A percentile compares a stretch with the other conserved stretches of the same genome.
Conservation (phyloP, 805 yeast genomes). For the Lipomyces sp. region DNA sequence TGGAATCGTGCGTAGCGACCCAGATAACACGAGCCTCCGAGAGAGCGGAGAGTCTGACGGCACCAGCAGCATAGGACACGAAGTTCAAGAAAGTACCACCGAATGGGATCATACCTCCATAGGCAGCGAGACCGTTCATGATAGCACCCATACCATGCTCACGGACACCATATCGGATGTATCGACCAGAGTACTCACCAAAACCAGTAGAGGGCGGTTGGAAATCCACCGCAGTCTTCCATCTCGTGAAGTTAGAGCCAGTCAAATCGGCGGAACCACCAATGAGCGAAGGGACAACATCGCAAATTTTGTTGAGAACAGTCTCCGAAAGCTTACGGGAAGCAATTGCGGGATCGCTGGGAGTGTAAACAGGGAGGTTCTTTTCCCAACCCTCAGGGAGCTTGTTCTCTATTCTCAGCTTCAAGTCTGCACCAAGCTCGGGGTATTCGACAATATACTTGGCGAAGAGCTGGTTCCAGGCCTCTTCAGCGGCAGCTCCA, state of each 20-base stretch:
- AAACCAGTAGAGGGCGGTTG: slow-evolving; percentile 80
- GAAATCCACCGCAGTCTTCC: slow-evolving; percentile 84
- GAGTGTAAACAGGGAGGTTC: slow-evolving; percentile 75
- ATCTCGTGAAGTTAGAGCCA: slow-evolving; percentile 93
- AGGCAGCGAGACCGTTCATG: slow-evolving; percentile 95
- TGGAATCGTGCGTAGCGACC: slow-evolving; percentile 63
- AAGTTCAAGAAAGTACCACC: slow-evolving; percentile 99
- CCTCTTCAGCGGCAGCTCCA: slow-evolving; percentile 69
- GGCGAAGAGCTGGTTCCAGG: slow-evolving; percentile 72
- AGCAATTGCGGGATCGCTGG: slow-evolving; percentile 82
- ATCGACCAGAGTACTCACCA: slow-evolving; percentile 90
- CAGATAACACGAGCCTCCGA: slow-evolving; percentile 54
- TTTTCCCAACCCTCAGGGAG: slow-evolving; percentile 84
- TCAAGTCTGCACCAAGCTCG: slow-evolving; percentile 73
- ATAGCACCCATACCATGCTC: slow-evolving; percentile 99
- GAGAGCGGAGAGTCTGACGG: slow-evolving; percentile 56
- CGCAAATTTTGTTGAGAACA: slow-evolving; percentile 66
- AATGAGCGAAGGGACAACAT: slow-evolving; percentile 79
- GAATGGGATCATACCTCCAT: slow-evolving; percentile 80
- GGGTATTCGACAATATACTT: slow-evolving; percentile 73
- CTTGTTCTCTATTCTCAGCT: slow-evolving; percentile 75
- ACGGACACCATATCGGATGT: slow-evolving; percentile 97
- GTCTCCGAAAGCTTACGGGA: slow-evolving; percentile 92
- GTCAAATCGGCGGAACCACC: slow-evolving; percentile 99
- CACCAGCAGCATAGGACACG: slow-evolving; percentile 63